phyloP scores from a whole-genome alignment of 2,329 filamentous ascomycete species.

The Verticillium nubilum region DNA sequence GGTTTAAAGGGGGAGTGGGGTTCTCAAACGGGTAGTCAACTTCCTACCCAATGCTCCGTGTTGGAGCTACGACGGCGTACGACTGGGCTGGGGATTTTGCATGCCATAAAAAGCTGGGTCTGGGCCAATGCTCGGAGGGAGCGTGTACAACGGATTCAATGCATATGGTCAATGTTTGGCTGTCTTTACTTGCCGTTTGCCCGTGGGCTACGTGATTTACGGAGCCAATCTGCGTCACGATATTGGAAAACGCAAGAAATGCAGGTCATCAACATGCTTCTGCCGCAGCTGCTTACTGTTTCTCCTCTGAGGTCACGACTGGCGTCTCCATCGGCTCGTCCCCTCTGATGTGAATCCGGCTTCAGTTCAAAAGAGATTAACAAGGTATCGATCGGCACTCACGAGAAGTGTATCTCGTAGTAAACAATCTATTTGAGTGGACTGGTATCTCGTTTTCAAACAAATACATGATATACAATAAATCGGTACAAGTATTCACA shows the following conservation, averaged over 20 bases:
- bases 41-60: neutral
- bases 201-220: no score
- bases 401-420: no score
- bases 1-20: conserved; percentile 35
- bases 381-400: no score
- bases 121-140: neutral
- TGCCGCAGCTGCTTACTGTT: no score
- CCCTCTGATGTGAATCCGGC: no score
- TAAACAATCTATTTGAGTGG: neutral
- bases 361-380: no score
- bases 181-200: neutral
- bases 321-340: no score
- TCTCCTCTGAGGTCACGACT: no score
- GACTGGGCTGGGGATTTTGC: neutral
- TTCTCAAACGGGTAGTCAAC: neutral
- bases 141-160: neutral
- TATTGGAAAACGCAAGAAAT: no score
- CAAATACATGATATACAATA: neutral
- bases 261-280: no score
- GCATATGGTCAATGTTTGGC: neutral
- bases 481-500: neutral
- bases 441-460: neutral
- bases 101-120: neutral
- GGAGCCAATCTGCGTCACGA: no score
- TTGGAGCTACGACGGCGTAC: neutral